These are phyloP conservation scores for Candida maris DNA, from an alignment of 805 yeast species.

Conservation along the genomic window DNA sequence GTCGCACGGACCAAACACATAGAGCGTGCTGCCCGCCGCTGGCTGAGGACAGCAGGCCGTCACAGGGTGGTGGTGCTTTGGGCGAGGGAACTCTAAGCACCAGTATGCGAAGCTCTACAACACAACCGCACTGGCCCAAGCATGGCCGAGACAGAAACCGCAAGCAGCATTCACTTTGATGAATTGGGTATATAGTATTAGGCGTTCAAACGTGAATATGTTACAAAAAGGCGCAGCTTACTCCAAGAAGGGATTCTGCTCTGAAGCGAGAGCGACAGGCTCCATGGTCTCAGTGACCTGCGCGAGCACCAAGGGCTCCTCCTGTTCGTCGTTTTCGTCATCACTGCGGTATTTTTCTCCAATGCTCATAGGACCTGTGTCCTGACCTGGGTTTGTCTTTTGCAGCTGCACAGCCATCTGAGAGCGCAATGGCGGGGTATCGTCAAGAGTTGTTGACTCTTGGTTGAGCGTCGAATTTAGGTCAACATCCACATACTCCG, in stretches of 20 bases:
- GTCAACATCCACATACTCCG: conserved; percentile 5
- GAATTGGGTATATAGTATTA: too few species aligned
- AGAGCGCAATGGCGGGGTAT: conserved; percentile 15
- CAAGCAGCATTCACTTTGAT: too few species aligned
- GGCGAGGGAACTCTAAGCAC: too few species aligned
- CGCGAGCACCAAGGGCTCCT: not conserved
- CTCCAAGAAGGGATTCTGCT: conserved; percentile 1
- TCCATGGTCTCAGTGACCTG: not conserved
- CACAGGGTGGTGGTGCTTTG: too few species aligned
- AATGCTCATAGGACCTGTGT: not conserved
- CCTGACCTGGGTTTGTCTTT: not conserved
- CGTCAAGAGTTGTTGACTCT: conserved; percentile 20
- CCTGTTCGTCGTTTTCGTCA: conserved; percentile 4
- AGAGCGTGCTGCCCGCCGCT: too few species aligned
- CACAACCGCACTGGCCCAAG: too few species aligned
- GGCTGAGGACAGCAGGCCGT: too few species aligned
- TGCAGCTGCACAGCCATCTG: conserved; percentile 6
- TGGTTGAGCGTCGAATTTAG: conserved; percentile 11
- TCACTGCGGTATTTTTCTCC: conserved; percentile 8
- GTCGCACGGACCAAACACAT: too few species aligned
- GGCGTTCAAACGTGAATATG: too few species aligned
- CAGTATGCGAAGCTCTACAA: too few species aligned
- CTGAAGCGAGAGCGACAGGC: not conserved
- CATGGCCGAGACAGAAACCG: too few species aligned
- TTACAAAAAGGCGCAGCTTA: not conserved